These are phyloP conservation scores for Solanum ahanhuiri DNA, from an alignment of 257 asterid species.

Conservation along the genomic window DNA sequence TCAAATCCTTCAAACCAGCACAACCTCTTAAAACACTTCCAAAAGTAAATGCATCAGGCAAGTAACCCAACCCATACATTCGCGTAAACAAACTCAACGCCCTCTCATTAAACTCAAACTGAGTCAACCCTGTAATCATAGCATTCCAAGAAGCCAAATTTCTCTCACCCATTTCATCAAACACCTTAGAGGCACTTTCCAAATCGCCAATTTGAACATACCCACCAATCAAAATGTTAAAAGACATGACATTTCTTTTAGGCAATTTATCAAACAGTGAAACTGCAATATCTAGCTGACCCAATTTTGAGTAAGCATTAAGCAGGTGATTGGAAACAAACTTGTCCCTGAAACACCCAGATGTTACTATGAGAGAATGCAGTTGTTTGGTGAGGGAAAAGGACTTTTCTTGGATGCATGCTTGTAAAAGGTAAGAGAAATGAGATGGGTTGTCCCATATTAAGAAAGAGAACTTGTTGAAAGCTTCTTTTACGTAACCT, in stretches of 20 bases:
- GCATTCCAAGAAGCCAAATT: conserved; percentile 96
- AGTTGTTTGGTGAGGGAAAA: conserved; percentile 38
- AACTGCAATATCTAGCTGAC: conserved; percentile 27
- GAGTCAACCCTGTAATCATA: conserved; percentile 54
- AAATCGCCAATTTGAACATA: conserved; percentile 46
- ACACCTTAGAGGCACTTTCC: conserved; percentile 39
- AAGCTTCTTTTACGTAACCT: conserved; percentile 46
- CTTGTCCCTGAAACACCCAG: conserved; percentile 40
- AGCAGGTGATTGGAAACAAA: conserved; percentile 64
- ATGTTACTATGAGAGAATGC: conserved; percentile 49
- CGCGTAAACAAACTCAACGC: conserved; percentile 38
- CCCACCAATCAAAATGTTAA: conserved; percentile 72
- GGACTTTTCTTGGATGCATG: conserved; percentile 46
- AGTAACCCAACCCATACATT: conserved; percentile 51
- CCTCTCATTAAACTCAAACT: conserved; percentile 46
- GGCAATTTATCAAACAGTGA: conserved; percentile 58
- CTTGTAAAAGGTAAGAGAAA: conserved; percentile 53
- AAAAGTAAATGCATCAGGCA: conserved; percentile 61
- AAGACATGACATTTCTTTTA: conserved; percentile 56
- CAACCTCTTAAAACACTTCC: conserved; percentile 79
- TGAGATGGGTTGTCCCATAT: conserved; percentile 44
- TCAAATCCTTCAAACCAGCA: conserved; percentile 75
- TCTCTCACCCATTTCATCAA: conserved; percentile 52
- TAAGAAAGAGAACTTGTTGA: conserved; percentile 29
- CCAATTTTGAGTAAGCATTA: conserved; percentile 45